phyloP scores from a whole-genome alignment of 139 green algal genomes.

The Tetradesmus obliquus region DNA sequence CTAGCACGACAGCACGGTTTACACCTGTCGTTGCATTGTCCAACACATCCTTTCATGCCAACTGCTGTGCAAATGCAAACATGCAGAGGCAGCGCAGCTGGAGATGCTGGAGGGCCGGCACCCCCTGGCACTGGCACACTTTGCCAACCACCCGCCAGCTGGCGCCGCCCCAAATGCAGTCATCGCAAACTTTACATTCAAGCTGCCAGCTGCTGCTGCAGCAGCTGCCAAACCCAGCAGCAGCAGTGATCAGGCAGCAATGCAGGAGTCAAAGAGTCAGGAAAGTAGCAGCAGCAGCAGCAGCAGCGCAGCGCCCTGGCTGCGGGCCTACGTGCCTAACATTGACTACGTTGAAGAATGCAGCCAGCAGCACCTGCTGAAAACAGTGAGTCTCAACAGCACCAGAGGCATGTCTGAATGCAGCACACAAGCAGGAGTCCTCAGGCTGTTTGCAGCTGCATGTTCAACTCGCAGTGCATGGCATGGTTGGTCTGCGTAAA shows the following conservation, averaged over 20 bases:
- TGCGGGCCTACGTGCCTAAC: conserved; percentile 66
- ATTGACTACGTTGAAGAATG: conserved; percentile 15
- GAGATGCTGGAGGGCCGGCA: conserved; percentile 63
- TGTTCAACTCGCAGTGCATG: background rate
- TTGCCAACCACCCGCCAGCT: conserved; percentile 72
- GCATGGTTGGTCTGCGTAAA: background rate
- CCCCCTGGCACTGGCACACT: conserved; percentile 74
- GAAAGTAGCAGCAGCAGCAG: conserved; percentile 21
- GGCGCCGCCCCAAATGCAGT: conserved; percentile 70
- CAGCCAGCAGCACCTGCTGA: conserved; percentile 9
- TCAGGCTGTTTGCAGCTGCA: too few species aligned
- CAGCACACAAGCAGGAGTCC: too few species aligned
- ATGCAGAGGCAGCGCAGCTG: conserved; percentile 31
- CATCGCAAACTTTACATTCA: conserved; percentile 62
- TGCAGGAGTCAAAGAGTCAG: background rate
- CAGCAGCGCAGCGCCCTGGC: background rate
- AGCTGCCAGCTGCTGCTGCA: background rate
- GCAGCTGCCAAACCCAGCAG: background rate
- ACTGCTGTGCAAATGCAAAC: background rate
- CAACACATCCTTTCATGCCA: background rate
- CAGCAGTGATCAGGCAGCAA: background rate
- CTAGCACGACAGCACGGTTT: too few species aligned
- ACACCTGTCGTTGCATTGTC: too few species aligned
- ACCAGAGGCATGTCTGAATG: too few species aligned
- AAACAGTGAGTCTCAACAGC: background rate